These are phyloP conservation scores for Niebla homalea DNA, from an alignment of 495 filamentous ascomycete genomes.

Conservation along the genomic window DNA sequence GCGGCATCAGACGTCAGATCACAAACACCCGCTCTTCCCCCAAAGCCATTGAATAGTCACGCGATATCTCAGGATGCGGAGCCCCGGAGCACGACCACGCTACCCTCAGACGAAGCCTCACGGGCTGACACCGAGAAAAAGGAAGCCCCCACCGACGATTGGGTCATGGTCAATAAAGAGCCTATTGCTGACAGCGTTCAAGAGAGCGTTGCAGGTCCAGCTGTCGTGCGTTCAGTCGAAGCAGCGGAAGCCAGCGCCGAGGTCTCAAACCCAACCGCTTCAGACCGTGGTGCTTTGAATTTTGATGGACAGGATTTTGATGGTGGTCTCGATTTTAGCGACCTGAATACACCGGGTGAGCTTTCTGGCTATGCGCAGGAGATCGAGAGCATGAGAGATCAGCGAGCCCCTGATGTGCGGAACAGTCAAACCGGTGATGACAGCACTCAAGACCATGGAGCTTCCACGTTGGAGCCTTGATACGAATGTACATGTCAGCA, in stretches of 20 bases:
- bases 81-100: too few species aligned
- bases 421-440: slow-evolving; percentile 21
- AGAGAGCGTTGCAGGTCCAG: slow-evolving; percentile 5
- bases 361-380: slow-evolving; percentile 45
- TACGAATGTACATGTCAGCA: too few species aligned
- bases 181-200: slow-evolving; percentile 12
- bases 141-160: slow-evolving; percentile 37
- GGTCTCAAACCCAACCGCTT: background rate
- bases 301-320: slow-evolving; percentile 36
- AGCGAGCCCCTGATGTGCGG: slow-evolving; percentile 33
- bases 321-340: slow-evolving; percentile 32
- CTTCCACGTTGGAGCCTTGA: too few species aligned
- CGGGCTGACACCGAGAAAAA: background rate
- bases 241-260: slow-evolving; percentile 20
- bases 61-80: background rate
- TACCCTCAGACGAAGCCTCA: background rate
- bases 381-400: slow-evolving; percentile 23
- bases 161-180: slow-evolving; percentile 46
- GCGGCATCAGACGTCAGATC: background rate
- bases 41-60: background rate
- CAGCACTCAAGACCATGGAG: too few species aligned
- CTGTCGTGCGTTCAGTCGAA: slow-evolving; percentile 14
- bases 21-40: background rate
- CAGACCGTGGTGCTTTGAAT: slow-evolving; percentile 12
- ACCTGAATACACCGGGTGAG: slow-evolving; percentile 49